These are phyloP conservation scores for Cladophialophora chaetospira DNA, from an alignment of 2,329 filamentous ascomycete genomes.

Conservation along the genomic window DNA sequence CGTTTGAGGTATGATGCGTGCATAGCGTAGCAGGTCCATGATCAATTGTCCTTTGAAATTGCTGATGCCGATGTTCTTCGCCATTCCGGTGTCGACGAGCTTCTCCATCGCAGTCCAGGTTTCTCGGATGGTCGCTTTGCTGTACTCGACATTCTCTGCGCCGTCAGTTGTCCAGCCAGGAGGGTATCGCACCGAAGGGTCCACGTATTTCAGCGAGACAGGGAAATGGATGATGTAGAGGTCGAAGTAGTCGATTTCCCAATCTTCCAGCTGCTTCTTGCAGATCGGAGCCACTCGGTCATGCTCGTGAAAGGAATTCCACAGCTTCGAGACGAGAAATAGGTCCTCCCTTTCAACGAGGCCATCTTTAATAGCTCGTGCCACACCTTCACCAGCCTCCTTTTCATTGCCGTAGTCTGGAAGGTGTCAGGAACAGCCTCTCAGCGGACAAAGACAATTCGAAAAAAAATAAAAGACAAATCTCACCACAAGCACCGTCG, in stretches of 20 bases:
- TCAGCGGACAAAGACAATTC: too few species aligned
- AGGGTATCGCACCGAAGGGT: too few species aligned
- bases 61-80: conserved; percentile 74
- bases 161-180: too few species aligned
- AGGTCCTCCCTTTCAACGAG: conserved; percentile 82
- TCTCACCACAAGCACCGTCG: conserved; percentile 62
- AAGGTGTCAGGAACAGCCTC: too few species aligned
- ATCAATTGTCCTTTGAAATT: conserved; percentile 80
- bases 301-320: conserved; percentile 86
- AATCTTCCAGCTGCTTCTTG: conserved; percentile 76
- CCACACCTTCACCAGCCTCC: conserved; percentile 74
- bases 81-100: conserved; percentile 68
- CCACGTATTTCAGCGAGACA: conserved; percentile 80
- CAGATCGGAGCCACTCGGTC: conserved; percentile 75
- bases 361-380: conserved; percentile 77
- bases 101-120: conserved; percentile 81
- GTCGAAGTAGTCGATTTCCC: conserved; percentile 86
- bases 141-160: conserved; percentile 61
- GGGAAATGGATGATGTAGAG: conserved; percentile 90
- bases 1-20: conserved; percentile 70
- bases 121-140: conserved; percentile 73
- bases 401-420: conserved; percentile 85
- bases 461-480: too few species aligned
- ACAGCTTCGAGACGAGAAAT: conserved; percentile 91
- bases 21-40: conserved; percentile 78